Base-by-base conservation (phyloP, 805 yeast genomes). In the Pachysolen tannophilus region DNA sequence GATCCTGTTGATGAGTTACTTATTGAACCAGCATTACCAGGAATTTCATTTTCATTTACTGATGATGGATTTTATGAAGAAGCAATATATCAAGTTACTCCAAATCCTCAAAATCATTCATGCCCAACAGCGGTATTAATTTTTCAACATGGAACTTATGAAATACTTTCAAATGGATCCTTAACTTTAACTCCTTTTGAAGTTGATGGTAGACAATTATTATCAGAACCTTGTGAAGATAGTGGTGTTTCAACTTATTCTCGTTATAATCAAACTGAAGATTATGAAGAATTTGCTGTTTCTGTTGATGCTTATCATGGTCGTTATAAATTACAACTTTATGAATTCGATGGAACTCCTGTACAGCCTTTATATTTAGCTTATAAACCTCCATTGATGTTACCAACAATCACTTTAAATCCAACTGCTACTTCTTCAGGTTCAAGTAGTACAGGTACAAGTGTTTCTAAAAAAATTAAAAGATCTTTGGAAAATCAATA, bases 21-120 rank as follows among this genome's bases (percentile, higher is more conserved):
- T 39, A 84, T 87, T 42, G 99, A 92, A 56, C 99, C 99, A 2
- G 90, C 88, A 7, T 68, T 92, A 28, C 96, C 99, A 2, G 99
- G 99, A 26, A 74, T 90, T 37, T 80, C 94, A 5, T 85, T 80
- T 59, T 85, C 96, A 2, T 92, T 92, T 65, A 88, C 97, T 1
- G 79, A 71, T 17, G 97, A 92, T 59, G 97, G 97, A 5, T 75
- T 65, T 56, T 92, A 70, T 55, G 98, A 92, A 60, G 84, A 83
- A 56, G 98, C 98, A 6, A 55, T 77, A 28, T 92, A 92, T 56
- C 78, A 85, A 49, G 77, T 92, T 18, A 58, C 73, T 1, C 61
- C 82, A n/a, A 74, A 85, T 57, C 65, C 94, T 5, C 53, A 57
- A 45, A 69, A 83, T 49, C 96, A 92, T 46, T 61, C 74, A 3